These are phyloP conservation scores for Trametes gibbosa DNA, from an alignment of 768 basidiomycete genomes.

Conservation along the genomic window DNA sequence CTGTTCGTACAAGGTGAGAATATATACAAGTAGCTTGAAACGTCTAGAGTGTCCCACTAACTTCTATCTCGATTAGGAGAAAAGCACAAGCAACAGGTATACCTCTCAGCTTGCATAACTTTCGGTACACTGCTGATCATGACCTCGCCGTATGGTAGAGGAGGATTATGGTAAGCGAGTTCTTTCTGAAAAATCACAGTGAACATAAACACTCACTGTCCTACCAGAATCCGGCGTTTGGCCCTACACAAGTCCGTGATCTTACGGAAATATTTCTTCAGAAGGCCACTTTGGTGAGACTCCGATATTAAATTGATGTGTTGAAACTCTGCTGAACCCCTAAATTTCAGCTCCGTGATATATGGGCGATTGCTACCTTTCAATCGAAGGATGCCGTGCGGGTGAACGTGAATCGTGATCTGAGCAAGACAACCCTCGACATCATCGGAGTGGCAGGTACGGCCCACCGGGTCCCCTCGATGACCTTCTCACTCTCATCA, in stretches of 20 bases:
- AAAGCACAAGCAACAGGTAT: background rate
- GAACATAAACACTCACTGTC: too few relatives aligned
- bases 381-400: constrained; percentile 13
- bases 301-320: background rate
- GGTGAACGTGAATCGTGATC: constrained; percentile 33
- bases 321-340: background rate
- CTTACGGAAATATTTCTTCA: constrained; percentile 55
- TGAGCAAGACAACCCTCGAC: constrained; percentile 37
- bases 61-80: background rate
- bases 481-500: too few relatives aligned
- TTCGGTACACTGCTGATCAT: background rate
- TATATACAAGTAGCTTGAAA: background rate
- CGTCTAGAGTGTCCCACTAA: background rate
- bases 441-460: constrained; percentile 41
- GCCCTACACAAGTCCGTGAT: constrained; percentile 54
- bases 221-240: constrained; percentile 63
- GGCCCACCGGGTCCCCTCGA: background rate
- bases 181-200: too few relatives aligned
- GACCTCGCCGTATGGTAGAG: background rate
- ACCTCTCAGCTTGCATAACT: background rate
- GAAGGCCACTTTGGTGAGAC: constrained; percentile 47
- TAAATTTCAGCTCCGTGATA: constrained; percentile 3
- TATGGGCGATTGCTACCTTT: background rate
- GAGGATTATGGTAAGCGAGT: constrained; percentile 28
- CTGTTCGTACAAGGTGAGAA: background rate